Conservation (phyloP, 2,329 filamentous ascomycete genomes). For the Rachicladosporium sp. region DNA sequence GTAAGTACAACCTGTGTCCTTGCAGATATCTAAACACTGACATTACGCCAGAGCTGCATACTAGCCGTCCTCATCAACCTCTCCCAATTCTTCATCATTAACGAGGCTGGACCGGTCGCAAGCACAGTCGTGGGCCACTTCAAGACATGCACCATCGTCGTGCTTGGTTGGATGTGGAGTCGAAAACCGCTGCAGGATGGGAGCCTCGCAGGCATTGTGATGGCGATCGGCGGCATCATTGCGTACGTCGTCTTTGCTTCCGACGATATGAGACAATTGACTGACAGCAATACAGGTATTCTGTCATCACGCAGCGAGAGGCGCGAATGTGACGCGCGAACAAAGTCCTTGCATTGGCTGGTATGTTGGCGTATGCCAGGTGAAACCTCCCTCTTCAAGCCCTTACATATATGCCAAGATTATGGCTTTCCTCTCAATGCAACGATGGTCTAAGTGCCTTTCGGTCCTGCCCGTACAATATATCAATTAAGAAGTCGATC, state of each 20-base stretch:
- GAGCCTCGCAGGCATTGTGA: slow-evolving; percentile 17
- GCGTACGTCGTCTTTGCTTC: slow-evolving; percentile 11
- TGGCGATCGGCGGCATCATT: slow-evolving; percentile 22
- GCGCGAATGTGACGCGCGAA: slow-evolving; percentile 2
- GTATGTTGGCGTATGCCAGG: no score
- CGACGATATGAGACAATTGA: neutral
- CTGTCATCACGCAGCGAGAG: slow-evolving; percentile 3
- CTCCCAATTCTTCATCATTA: slow-evolving; percentile 24
- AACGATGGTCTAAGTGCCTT: no score
- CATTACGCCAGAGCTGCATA: slow-evolving; percentile 41
- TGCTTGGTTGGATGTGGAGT: slow-evolving; percentile 20
- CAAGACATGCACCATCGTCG: slow-evolving; percentile 23
- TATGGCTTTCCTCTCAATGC: no score
- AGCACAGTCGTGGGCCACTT: slow-evolving; percentile 25
- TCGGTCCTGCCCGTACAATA: no score
- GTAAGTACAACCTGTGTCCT: slow-evolving; percentile 27
- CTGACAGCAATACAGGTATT: slow-evolving; percentile 4
- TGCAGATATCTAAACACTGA: slow-evolving; percentile 6
- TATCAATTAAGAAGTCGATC: no score
- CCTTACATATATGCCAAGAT: no score
- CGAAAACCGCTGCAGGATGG: slow-evolving; percentile 15
- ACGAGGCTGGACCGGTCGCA: slow-evolving; percentile 20
- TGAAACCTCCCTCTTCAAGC: no score
- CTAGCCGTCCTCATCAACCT: slow-evolving; percentile 53
- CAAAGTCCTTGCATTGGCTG: no score